phyloP scores from a whole-genome alignment of 139 green algal species.

The Asterochloris sp. region DNA sequence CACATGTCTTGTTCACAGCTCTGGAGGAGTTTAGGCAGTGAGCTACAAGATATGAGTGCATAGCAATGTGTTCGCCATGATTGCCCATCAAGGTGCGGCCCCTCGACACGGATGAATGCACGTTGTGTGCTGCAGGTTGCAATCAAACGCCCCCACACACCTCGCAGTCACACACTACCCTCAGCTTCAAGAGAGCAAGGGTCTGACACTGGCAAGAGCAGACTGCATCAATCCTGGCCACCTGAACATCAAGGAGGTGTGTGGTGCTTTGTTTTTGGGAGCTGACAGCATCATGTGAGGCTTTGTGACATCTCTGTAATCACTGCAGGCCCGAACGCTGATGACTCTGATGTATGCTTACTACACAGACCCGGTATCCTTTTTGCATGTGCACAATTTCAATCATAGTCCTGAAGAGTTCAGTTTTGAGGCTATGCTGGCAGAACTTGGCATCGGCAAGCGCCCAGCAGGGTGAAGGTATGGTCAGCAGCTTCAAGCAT shows the following conservation, averaged over 20 bases:
- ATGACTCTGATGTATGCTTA: conserved; percentile 27
- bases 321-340: conserved; percentile 27
- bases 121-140: conserved; percentile 26
- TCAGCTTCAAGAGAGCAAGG: conserved; percentile 55
- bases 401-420: conserved; percentile 31
- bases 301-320: not conserved
- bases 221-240: conserved; percentile 52
- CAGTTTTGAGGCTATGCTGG: conserved; percentile 27
- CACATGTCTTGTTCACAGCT: conserved; percentile 61
- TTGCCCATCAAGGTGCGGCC: not conserved
- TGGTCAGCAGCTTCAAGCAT: no score
- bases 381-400: conserved; percentile 29
- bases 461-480: no score
- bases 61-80: not conserved
- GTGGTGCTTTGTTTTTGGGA: not conserved
- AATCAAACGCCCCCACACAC: conserved; percentile 35
- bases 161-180: conserved; percentile 67
- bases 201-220: conserved; percentile 57
- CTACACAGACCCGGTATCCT: conserved; percentile 24
- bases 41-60: not conserved
- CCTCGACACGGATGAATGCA: not conserved
- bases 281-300: not conserved
- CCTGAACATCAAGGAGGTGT: conserved; percentile 34
- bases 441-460: conserved; percentile 9
- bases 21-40: conserved; percentile 67